phyloP scores from a whole-genome alignment of 2,329 filamentous ascomycete genomes.

The Colletotrichum cuscutae region DNA sequence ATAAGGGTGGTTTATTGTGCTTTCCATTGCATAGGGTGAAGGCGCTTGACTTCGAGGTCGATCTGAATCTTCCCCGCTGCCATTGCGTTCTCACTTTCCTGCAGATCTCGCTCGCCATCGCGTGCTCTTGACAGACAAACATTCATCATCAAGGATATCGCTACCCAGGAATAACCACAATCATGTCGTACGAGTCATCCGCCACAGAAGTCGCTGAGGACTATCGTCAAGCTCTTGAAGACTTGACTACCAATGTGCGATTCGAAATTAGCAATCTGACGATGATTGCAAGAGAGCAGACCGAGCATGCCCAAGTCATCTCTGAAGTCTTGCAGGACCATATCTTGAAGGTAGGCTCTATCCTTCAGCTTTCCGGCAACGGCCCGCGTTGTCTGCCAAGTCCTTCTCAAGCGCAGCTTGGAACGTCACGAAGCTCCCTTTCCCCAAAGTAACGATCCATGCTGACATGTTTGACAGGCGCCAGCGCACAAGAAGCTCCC shows the following conservation, averaged over 20 bases:
- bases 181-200: constrained; percentile 62
- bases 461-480: constrained; percentile 70
- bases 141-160: not conserved
- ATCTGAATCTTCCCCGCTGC: constrained; percentile 23
- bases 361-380: not conserved
- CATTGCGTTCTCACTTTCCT: constrained; percentile 7
- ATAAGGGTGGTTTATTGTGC: constrained; percentile 34
- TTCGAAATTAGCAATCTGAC: constrained; percentile 98
- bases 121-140: constrained; percentile 33
- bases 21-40: constrained; percentile 32
- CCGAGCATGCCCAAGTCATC: constrained; percentile 93
- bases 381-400: not conserved
- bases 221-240: constrained; percentile 92
- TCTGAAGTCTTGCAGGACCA: constrained; percentile 91
- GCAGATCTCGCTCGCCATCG: constrained; percentile 26
- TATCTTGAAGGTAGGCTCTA: constrained; percentile 85
- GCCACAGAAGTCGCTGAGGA: constrained; percentile 92
- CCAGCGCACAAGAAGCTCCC: constrained; percentile 90
- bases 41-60: constrained; percentile 11
- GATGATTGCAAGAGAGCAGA: constrained; percentile 96
- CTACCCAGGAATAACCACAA: constrained; percentile 26
- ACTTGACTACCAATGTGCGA: constrained; percentile 89
- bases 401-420: not conserved
- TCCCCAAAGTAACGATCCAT: not conserved
- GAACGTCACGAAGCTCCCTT: not conserved